A percentile compares a stretch with the other conserved stretches of the same genome.
Conservation (phyloP, 176 grass and related monocot species). For the Neostapfia colusana region DNA sequence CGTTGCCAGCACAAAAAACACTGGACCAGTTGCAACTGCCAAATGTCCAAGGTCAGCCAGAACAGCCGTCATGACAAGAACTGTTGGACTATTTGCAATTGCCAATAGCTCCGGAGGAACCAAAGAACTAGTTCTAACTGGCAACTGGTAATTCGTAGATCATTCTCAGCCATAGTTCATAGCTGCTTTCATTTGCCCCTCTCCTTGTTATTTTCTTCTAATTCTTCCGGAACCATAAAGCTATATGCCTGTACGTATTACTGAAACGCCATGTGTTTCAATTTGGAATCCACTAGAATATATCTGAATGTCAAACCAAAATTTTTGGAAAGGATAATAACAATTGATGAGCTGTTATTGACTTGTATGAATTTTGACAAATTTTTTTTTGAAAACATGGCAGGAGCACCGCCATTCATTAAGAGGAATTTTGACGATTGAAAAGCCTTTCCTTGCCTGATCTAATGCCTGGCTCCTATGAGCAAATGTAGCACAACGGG, state of each 20-base stretch:
- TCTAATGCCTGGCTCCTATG: neutral
- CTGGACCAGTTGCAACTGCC: neutral
- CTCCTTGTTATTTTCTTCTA: conserved; percentile 10
- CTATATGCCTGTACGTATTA: conserved; percentile 11
- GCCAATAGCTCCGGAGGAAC: neutral
- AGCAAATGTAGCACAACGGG: too few species aligned
- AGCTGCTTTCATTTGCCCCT: neutral
- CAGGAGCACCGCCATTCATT: too few species aligned
- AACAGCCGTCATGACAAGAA: neutral
- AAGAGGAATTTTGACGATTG: neutral
- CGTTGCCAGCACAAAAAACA: conserved; percentile 16
- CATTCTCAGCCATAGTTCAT: neutral
- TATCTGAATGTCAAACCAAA: neutral
- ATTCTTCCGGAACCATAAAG: conserved; percentile 46
- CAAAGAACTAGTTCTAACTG: conserved; percentile 13
- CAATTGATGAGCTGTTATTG: neutral
- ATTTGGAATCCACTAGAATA: neutral
- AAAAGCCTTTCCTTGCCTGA: neutral
- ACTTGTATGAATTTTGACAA: neutral
- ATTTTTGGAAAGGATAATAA: conserved; percentile 36
- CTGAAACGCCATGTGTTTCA: conserved; percentile 26
- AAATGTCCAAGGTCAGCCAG: neutral
- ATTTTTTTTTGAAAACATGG: too few species aligned
- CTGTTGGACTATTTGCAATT: neutral
- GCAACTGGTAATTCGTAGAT: conserved; percentile 30